Evolutionary conservation across 75 land plant genomes (phyloP), one percentile per base, ranked within the genome.

Genomic region (Pinus tabuliformis): DNA sequence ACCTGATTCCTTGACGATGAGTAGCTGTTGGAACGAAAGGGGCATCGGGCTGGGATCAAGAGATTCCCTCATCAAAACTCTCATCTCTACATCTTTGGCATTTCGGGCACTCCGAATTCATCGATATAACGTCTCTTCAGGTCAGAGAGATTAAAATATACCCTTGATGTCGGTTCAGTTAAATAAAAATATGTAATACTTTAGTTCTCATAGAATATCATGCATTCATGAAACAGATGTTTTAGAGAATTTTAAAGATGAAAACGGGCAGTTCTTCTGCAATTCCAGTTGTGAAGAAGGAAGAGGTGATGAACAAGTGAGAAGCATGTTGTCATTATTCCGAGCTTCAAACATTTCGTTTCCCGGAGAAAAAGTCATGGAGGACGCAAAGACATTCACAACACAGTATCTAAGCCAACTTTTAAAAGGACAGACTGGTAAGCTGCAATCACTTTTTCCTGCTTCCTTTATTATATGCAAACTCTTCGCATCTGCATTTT

Each of bases 31-130:
- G 52, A 45, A 45, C 11, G 11, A 45, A 45, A 45, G 52, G 8
- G 52, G 52, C 11, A 8, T 45, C 52, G 52, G 52, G 8, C 1
- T 45, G 0, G 49, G 49, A 5, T 45, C 49, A 6, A 45, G 6
- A 45, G 49, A 45, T 42, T 42, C 6, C 49, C 5, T 5, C 49
- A 42, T 42, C 2, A 73, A 59, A 1, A 81, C 83, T 62, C 72
- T 91, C 16, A 80, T 85, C 61, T 61, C 63, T 37, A 75, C 83
- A n/a, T 79, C 92, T 13, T 74, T 86, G 64, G 74, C 75, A 16
- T 92, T 89, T 73, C 81, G 90, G 30, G 74, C 89, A 9, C 85
- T 89, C 18, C 81, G 94, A 63, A 83, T 81, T n/a, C 87, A 87
- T 61, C 90, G 91, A 15, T 87, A 85, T 49, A 56, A 82, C 28